Conservation (phyloP, 768 basidiomycete species). For the Cyathus striatus region DNA sequence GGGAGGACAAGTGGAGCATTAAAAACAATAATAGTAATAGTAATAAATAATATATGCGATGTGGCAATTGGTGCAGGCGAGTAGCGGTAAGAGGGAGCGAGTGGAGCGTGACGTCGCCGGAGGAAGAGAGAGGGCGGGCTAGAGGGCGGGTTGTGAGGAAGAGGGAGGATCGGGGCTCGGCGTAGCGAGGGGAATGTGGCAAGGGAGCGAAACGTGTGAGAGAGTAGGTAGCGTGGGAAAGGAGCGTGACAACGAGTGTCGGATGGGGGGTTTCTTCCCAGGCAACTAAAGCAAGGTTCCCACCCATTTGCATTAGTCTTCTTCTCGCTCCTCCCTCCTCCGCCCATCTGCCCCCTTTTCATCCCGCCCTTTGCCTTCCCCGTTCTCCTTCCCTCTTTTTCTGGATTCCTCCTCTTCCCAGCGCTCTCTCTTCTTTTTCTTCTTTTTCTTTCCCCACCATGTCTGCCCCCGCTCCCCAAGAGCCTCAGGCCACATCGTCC, state of each 20-base stretch:
- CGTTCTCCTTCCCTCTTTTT: slow-evolving; percentile 21
- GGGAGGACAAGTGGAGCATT: no score
- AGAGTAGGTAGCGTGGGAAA: no score
- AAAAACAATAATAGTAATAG: no score
- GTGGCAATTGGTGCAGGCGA: no score
- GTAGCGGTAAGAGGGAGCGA: slow-evolving; percentile 20
- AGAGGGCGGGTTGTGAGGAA: background rate
- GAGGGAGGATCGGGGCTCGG: no score
- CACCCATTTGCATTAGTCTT: slow-evolving; percentile 29
- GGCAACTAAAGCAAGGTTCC: no score
- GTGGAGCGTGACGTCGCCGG: slow-evolving; percentile 17
- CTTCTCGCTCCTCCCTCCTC: slow-evolving; percentile 33
- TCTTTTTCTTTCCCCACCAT: slow-evolving; percentile 31
- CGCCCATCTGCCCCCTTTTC: slow-evolving; percentile 17
- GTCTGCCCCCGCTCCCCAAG: slow-evolving; percentile 32
- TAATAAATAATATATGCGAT: no score
- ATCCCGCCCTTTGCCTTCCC: slow-evolving; percentile 27
- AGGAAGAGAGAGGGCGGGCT: slow-evolving; percentile 26
- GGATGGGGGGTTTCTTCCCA: no score
- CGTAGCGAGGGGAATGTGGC: no score
- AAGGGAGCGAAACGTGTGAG: no score
- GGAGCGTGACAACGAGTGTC: no score
- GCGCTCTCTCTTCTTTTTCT: slow-evolving; percentile 50
- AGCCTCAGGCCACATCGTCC: slow-evolving; percentile 61
- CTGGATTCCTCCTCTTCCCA: slow-evolving; percentile 39